phyloP scores from a whole-genome alignment of 2,329 filamentous ascomycete genomes.

The Alternaria infectoria region DNA sequence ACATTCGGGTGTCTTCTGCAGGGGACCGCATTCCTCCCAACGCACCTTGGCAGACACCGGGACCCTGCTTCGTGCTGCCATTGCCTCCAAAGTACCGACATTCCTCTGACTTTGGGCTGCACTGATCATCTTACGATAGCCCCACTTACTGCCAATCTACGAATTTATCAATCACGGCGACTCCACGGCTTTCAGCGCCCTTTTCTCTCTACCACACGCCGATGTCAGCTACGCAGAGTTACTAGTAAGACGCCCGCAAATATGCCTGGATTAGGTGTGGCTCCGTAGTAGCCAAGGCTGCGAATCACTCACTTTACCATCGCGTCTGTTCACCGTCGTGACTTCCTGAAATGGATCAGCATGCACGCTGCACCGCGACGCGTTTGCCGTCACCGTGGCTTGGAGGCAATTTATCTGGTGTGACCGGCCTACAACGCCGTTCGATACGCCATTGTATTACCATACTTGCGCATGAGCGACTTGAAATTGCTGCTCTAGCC shows the following conservation, averaged over 20 bases:
- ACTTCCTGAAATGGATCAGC: constrained; percentile 28
- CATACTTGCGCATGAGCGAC: constrained; percentile 6
- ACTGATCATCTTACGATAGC: constrained; percentile 4
- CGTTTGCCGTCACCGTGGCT: constrained; percentile 14
- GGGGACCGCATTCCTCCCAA: not conserved
- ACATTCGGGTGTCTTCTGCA: not conserved
- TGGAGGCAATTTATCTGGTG: constrained; percentile 9
- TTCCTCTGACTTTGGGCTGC: not conserved
- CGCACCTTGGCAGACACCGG: not conserved
- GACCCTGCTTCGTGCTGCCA: constrained; percentile 3
- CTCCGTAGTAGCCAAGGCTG: constrained; percentile 1
- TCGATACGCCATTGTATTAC: constrained; percentile 6
- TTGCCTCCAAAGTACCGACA: not conserved
- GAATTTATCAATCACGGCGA: not conserved
- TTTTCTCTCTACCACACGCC: not conserved
- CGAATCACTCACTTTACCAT: not conserved
- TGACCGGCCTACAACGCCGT: constrained; percentile 10
- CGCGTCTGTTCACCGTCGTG: constrained; percentile 33
- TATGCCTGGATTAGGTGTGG: not conserved
- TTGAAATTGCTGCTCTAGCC: constrained; percentile 1
- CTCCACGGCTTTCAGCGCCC: not conserved
- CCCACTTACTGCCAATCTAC: not conserved
- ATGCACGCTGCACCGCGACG: constrained; percentile 21
- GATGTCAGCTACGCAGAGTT: not conserved
- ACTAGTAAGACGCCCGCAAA: not conserved